A percentile compares a stretch with the other conserved stretches of the same genome.
These are phyloP conservation scores for Soucietia sequanensis DNA, from an alignment of 805 yeast species.

Conservation along the genomic window DNA sequence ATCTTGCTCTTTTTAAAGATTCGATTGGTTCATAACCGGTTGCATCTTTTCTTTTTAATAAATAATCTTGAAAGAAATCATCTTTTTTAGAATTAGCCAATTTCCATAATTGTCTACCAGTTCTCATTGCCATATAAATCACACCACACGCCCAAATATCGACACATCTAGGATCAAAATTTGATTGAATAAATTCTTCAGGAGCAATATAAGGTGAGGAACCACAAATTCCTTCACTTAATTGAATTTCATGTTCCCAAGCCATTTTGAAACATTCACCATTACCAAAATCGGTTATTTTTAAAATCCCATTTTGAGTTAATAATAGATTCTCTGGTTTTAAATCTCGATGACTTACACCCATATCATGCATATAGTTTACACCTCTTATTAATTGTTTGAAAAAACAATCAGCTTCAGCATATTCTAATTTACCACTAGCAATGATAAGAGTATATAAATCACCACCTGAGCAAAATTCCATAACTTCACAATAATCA, in stretches of 20 bases:
- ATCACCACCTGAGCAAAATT: conserved; percentile 81
- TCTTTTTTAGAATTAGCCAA: conserved; percentile 73
- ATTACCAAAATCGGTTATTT: conserved; percentile 87
- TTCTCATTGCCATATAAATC: conserved; percentile 89
- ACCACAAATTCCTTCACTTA: conserved; percentile 78
- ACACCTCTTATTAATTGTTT: conserved; percentile 84
- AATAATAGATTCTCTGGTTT: conserved; percentile 83
- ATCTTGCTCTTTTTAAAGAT: conserved; percentile 75
- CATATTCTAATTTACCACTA: conserved; percentile 72
- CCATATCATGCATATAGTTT: conserved; percentile 84
- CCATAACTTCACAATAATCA: conserved; percentile 84
- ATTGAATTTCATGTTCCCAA: conserved; percentile 71
- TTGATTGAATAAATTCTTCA: conserved; percentile 64
- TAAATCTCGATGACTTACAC: conserved; percentile 85
- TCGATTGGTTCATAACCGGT: conserved; percentile 94
- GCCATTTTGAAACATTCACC: conserved; percentile 83
- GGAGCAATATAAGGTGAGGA: conserved; percentile 91
- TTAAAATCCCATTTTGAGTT: conserved; percentile 68
- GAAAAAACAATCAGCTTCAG: conserved; percentile 88
- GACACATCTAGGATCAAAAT: conserved; percentile 78
- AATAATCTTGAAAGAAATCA: conserved; percentile 73
- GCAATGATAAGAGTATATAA: conserved; percentile 71
- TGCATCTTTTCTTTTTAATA: conserved; percentile 74
- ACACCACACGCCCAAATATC: conserved; percentile 95
- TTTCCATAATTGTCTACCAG: conserved; percentile 93